These are phyloP conservation scores for Abrus precatorius DNA, from an alignment of 306 rosid genomes.

Conservation along the genomic window DNA sequence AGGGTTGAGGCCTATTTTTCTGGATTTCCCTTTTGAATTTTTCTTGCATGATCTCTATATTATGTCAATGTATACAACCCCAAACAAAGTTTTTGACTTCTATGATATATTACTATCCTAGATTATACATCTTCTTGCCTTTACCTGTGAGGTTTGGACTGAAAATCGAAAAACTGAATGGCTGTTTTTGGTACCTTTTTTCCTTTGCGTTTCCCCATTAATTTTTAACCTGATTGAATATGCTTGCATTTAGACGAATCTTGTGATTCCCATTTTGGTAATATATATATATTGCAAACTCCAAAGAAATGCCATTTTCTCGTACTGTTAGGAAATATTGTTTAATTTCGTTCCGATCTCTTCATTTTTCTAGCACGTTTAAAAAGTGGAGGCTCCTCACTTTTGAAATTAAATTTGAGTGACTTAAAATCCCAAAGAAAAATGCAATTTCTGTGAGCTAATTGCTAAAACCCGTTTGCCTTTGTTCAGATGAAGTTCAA, in stretches of 20 bases:
- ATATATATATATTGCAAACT: not conserved
- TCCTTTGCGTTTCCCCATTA: constrained; percentile 29
- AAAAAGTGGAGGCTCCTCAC: not conserved
- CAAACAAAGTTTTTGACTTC: constrained; percentile 53
- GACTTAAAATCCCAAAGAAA: not conserved
- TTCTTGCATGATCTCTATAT: constrained; percentile 46
- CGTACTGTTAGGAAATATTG: not conserved
- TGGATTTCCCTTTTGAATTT: constrained; percentile 60
- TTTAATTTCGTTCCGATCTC: not conserved
- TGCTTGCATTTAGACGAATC: constrained; percentile 45
- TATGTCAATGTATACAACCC: constrained; percentile 52
- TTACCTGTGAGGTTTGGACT: not conserved
- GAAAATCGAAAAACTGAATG: not conserved
- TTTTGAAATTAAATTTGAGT: not conserved
- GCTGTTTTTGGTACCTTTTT: constrained; percentile 10
- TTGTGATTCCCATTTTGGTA: constrained; percentile 8
- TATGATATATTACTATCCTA: constrained; percentile 42
- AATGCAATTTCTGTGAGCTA: not conserved
- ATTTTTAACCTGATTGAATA: constrained; percentile 46
- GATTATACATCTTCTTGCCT: constrained; percentile 26
- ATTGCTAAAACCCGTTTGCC: not conserved
- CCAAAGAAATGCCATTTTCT: not conserved
- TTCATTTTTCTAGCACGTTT: not conserved
- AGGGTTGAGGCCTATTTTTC: constrained; percentile 72
- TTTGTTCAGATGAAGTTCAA: not conserved